phyloP scores from a whole-genome alignment of 163 green algal genomes.

The Volvox carteri region DNA sequence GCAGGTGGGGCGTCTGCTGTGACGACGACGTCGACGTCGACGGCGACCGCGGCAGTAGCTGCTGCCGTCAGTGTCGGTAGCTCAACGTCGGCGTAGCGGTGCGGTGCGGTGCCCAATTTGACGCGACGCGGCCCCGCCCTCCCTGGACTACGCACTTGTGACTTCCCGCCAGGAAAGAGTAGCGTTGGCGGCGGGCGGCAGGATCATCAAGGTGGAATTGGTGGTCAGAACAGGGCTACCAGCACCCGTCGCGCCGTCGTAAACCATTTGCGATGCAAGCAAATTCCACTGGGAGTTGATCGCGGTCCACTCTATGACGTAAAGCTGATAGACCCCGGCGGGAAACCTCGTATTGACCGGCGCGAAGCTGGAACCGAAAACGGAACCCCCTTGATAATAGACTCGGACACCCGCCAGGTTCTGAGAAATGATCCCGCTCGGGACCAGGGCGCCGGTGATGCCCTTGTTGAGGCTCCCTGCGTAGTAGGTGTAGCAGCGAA shows the following conservation, averaged over 20 bases:
- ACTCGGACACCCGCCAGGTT: conserved; percentile 8
- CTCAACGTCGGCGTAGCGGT: too few relatives aligned
- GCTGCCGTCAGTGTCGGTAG: background rate
- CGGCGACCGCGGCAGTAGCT: background rate
- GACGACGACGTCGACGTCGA: background rate
- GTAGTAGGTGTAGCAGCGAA: conserved; percentile 47
- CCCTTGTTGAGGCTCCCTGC: background rate
- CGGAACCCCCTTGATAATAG: background rate
- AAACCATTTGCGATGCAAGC: background rate
- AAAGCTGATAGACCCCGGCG: conserved; percentile 17
- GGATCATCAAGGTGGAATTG: conserved; percentile 12
- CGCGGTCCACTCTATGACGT: conserved; percentile 44
- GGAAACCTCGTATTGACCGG: background rate
- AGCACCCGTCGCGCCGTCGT: background rate
- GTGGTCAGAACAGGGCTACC: background rate
- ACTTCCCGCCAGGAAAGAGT: background rate
- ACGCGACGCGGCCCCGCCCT: too few relatives aligned
- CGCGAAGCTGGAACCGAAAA: background rate
- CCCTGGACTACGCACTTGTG: background rate
- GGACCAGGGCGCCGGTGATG: background rate
- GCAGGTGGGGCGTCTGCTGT: too few relatives aligned
- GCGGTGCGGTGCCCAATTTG: too few relatives aligned
- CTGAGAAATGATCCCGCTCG: conserved; percentile 10
- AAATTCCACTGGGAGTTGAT: conserved; percentile 14
- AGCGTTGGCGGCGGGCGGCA: background rate